These are phyloP conservation scores for Metschnikowia similis DNA, from an alignment of 805 yeast species.

Conservation along the genomic window DNA sequence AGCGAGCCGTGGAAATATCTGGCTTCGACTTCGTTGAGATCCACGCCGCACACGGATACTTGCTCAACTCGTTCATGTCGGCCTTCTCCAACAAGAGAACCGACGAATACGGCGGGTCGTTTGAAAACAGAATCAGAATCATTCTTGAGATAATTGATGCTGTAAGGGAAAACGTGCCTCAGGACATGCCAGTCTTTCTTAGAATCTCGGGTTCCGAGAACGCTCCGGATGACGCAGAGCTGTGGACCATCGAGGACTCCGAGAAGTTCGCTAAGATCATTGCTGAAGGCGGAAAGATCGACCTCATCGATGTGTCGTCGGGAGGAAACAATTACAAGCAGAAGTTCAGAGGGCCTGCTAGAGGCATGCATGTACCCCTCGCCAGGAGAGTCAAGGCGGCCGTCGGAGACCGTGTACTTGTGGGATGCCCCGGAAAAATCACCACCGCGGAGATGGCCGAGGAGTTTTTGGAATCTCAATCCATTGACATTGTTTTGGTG, in stretches of 20 bases:
- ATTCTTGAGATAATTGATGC: slow-evolving; percentile 47
- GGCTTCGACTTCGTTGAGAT: slow-evolving; percentile 41
- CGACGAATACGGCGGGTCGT: slow-evolving; percentile 44
- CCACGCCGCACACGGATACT: slow-evolving; percentile 39
- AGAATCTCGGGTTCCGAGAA: slow-evolving; percentile 47
- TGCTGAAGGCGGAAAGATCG: slow-evolving; percentile 40
- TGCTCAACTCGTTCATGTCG: slow-evolving; percentile 39
- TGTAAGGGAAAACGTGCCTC: slow-evolving; percentile 36
- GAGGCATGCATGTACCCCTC: slow-evolving; percentile 7
- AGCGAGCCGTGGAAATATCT: slow-evolving; percentile 23
- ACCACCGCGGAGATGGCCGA: slow-evolving; percentile 15
- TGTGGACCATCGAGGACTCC: slow-evolving; percentile 46
- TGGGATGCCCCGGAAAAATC: slow-evolving; percentile 49
- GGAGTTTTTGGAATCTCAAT: slow-evolving; percentile 36
- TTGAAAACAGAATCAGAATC: slow-evolving; percentile 40
- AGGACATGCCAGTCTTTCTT: slow-evolving; percentile 43
- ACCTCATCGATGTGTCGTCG: slow-evolving; percentile 50
- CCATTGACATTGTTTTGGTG: slow-evolving; percentile 45
- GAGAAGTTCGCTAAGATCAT: slow-evolving; percentile 36
- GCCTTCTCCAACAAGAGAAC: slow-evolving; percentile 32
- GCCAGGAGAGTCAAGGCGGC: slow-evolving; percentile 42
- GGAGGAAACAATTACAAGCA: slow-evolving; percentile 42
- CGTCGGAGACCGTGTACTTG: slow-evolving; percentile 38
- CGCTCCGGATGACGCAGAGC: slow-evolving; percentile 28
- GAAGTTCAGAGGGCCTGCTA: not conserved